phyloP scores from a whole-genome alignment of 1,284 basidiomycete genomes.

The Malassezia obtusa region DNA sequence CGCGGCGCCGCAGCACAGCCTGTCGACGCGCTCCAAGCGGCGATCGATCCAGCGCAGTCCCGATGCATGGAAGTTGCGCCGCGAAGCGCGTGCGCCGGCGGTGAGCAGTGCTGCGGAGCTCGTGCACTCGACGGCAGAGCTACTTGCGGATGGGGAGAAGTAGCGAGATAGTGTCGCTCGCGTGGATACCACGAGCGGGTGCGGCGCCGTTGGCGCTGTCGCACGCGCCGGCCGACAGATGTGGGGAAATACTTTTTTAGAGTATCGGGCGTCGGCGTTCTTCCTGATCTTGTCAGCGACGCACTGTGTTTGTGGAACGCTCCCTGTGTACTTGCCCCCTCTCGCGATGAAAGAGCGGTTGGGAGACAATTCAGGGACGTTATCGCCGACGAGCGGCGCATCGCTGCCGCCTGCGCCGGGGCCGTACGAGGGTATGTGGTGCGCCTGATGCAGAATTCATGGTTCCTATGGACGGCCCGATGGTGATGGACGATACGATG shows the following conservation, averaged over 20 bases:
- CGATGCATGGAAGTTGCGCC: conserved; percentile 13
- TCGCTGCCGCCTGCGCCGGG: background rate
- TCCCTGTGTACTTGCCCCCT: too few relatives aligned
- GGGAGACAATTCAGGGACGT: too few relatives aligned
- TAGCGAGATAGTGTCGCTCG: too few relatives aligned
- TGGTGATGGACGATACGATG: background rate
- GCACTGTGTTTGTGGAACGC: too few relatives aligned
- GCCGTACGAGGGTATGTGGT: background rate
- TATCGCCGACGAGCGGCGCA: background rate
- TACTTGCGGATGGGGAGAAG: too few relatives aligned
- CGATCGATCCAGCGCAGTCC: conserved; percentile 16
- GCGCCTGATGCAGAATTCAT: background rate
- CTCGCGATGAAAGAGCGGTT: too few relatives aligned
- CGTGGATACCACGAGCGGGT: background rate
- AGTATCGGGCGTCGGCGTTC: too few relatives aligned
- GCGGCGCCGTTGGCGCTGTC: too few relatives aligned
- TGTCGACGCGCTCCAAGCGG: conserved; percentile 17
- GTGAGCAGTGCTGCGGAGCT: conserved; percentile 1
- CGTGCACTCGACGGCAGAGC: background rate
- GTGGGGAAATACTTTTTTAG: too few relatives aligned
- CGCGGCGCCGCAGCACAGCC: conserved; percentile 2
- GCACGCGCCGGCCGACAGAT: too few relatives aligned
- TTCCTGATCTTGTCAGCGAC: too few relatives aligned
- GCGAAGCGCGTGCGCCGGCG: background rate
- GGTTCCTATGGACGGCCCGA: background rate